Percentiles rank a stretch among this genome's conserved stretches.
Conservation (phyloP, 2,329 filamentous ascomycete species). For the Cercospora zeae-maydis region DNA sequence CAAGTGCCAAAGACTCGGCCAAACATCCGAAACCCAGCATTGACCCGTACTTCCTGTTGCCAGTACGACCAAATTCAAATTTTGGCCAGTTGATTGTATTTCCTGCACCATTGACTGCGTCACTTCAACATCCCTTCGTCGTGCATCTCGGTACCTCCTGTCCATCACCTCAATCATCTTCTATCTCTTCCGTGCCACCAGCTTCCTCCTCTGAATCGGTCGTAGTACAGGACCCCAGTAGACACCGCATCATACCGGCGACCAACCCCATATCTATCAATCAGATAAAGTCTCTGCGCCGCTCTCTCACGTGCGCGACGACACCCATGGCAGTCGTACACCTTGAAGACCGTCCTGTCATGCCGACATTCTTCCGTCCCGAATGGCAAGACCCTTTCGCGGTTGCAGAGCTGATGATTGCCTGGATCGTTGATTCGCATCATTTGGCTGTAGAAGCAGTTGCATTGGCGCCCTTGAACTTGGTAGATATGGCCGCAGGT, state of each 20-base stretch:
- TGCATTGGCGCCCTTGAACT: slow-evolving; percentile 26
- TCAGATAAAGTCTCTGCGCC: slow-evolving; percentile 4
- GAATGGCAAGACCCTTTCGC: slow-evolving; percentile 20
- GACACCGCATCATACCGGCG: neutral
- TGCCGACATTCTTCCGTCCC: slow-evolving; percentile 19
- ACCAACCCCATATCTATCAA: slow-evolving; percentile 8
- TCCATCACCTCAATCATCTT: slow-evolving; percentile 4
- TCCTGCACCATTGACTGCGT: neutral
- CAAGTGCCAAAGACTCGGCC: neutral
- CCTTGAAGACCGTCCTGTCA: slow-evolving; percentile 12
- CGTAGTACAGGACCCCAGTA: slow-evolving; percentile 1
- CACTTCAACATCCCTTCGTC: neutral
- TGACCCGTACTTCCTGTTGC: neutral
- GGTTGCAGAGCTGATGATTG: slow-evolving; percentile 1
- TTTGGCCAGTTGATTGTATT: neutral
- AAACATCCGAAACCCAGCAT: neutral
- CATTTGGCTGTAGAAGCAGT: slow-evolving; percentile 25
- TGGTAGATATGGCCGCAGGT: slow-evolving; percentile 25
- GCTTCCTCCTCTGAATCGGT: slow-evolving; percentile 14
- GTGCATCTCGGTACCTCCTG: neutral
- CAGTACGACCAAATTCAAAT: neutral
- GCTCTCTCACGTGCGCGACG: slow-evolving; percentile 11
- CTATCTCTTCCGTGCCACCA: slow-evolving; percentile 15
- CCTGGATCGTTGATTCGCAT: slow-evolving; percentile 23
- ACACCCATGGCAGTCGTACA: slow-evolving; percentile 15